phyloP scores from a whole-genome alignment of 2,329 filamentous ascomycete species.

The Cercospora nicotianae region DNA sequence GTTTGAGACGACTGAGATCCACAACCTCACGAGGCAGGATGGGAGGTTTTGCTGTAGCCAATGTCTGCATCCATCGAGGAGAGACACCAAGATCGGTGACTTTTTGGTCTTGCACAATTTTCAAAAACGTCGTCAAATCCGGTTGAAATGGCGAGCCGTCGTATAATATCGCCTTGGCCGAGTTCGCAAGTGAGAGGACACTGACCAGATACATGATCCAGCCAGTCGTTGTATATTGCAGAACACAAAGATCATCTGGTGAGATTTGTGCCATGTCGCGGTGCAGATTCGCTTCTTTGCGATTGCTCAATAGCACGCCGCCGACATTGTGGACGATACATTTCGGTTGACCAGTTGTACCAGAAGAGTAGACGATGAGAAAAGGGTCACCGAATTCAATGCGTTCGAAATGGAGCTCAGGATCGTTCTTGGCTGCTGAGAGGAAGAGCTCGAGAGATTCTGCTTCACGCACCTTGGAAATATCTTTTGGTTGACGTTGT shows the following conservation, averaged over 20 bases:
- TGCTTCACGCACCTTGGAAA: constrained; percentile 55
- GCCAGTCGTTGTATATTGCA: constrained; percentile 67
- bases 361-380: constrained; percentile 70
- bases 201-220: constrained; percentile 85
- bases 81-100: constrained; percentile 75
- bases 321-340: constrained; percentile 80
- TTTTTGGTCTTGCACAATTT: constrained; percentile 60
- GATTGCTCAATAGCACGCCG: constrained; percentile 58
- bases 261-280: constrained; percentile 43
- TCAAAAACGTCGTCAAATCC: constrained; percentile 62
- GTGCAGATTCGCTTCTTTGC: constrained; percentile 63
- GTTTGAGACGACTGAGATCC: constrained; percentile 61
- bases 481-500: constrained; percentile 55
- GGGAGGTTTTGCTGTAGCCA: constrained; percentile 62
- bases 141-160: constrained; percentile 80
- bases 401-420: constrained; percentile 56
- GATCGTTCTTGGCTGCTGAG: constrained; percentile 40
- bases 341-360: constrained; percentile 81
- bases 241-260: constrained; percentile 41
- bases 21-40: constrained; percentile 59
- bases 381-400: constrained; percentile 73
- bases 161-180: constrained; percentile 68
- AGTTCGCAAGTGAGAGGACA: constrained; percentile 60
- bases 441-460: constrained; percentile 48
- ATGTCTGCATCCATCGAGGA: constrained; percentile 73